These are phyloP conservation scores for Arthrobotrys entomopaga DNA, from an alignment of 2,329 filamentous ascomycete genomes.

Conservation along the genomic window DNA sequence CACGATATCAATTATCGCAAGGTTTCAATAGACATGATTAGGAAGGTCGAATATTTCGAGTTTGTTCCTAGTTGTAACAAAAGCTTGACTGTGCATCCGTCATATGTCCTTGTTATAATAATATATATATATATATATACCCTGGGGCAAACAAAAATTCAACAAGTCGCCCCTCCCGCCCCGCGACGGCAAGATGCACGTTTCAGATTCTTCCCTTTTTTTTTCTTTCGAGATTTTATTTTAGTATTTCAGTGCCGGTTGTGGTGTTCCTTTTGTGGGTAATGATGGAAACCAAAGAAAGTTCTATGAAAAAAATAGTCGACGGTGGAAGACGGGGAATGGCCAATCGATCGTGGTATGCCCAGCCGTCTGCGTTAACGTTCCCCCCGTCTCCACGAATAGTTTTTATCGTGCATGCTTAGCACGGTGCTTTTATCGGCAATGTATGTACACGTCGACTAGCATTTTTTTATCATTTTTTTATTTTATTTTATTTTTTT, in stretches of 20 bases:
- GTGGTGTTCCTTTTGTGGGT: no score
- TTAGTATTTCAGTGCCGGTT: no score
- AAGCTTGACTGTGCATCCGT: slow-evolving; percentile 12
- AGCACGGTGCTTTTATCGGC: slow-evolving; percentile 9
- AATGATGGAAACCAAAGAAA: not conserved
- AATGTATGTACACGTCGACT: slow-evolving; percentile 36
- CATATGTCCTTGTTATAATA: not conserved
- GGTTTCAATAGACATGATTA: not conserved
- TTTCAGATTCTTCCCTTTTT: not conserved
- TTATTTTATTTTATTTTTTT: no score
- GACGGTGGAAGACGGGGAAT: not conserved
- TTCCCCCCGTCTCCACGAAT: not conserved
- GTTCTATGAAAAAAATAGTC: not conserved
- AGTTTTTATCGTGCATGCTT: no score
- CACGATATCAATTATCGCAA: slow-evolving; percentile 23
- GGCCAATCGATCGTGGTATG: slow-evolving; percentile 9
- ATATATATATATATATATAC: no score
- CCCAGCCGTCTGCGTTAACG: slow-evolving; percentile 16
- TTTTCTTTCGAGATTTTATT: not conserved
- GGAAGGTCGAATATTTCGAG: slow-evolving; percentile 20
- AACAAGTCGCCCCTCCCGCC: no score
- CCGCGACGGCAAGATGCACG: no score
- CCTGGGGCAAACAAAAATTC: no score
- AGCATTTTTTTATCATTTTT: not conserved
- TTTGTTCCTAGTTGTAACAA: slow-evolving; percentile 7